These are phyloP conservation scores for Linum usitatissimum DNA, from an alignment of 345 rosid species.

Conservation along the genomic window DNA sequence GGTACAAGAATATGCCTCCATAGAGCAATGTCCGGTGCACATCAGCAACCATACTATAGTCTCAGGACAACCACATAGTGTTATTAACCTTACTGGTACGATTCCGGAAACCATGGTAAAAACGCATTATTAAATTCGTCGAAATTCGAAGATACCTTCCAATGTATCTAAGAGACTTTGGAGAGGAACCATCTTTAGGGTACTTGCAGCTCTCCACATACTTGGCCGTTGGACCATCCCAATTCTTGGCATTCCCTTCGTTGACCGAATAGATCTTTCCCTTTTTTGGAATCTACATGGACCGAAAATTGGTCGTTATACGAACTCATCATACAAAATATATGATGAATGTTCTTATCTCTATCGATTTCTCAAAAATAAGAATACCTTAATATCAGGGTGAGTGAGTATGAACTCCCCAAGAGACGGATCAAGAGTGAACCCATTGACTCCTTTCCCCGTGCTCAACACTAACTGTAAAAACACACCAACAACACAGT, in stretches of 20 bases:
- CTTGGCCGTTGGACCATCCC: conserved; percentile 95
- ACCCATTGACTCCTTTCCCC: conserved; percentile 84
- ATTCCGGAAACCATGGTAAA: no score
- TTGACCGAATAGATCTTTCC: conserved; percentile 95
- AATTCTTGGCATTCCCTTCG: conserved; percentile 94
- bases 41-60: conserved; percentile 89
- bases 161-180: conserved; percentile 84
- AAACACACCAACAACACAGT: neutral
- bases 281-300: conserved; percentile 66
- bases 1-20: conserved; percentile 95
- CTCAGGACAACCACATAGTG: conserved; percentile 3
- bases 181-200: conserved; percentile 73
- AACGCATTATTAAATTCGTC: no score
- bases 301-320: no score
- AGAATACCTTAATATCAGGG: conserved; percentile 75
- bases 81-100: no score
- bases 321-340: neutral
- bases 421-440: conserved; percentile 95
- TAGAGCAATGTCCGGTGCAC: conserved; percentile 93
- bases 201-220: conserved; percentile 92
- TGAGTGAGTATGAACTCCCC: conserved; percentile 97
- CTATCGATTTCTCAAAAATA: neutral
- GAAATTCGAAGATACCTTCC: conserved; percentile 49
- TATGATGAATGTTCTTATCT: neutral
- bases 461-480: conserved; percentile 87